Evolutionary conservation across 306 rosid species (phyloP).

Genomic region (Dalbergia cultrata): DNA sequence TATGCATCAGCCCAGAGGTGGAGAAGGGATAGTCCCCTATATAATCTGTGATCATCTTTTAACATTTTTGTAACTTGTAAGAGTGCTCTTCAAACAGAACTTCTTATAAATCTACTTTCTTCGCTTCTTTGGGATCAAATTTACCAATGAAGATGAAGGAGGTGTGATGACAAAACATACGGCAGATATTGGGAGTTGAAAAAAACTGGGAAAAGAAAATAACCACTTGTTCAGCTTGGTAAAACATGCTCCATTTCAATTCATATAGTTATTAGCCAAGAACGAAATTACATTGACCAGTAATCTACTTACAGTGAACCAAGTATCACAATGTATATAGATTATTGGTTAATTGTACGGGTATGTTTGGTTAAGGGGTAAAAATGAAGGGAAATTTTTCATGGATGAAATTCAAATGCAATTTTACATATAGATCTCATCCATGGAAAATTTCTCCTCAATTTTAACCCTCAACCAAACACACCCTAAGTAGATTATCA

Average conservation of each 20-base stretch:
- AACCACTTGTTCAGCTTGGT: constrained; percentile 16
- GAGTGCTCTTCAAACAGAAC: constrained; percentile 29
- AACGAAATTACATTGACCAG: constrained; percentile 1
- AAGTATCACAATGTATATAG: background rate
- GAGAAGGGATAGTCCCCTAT: background rate
- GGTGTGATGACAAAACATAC: constrained; percentile 1
- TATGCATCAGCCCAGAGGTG: constrained; percentile 28
- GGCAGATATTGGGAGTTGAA: background rate
- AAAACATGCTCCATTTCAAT: constrained; percentile 12
- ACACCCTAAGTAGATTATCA: background rate
- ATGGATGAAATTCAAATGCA: no score
- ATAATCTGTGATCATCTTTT: background rate
- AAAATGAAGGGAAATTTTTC: no score
- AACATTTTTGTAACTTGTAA: constrained; percentile 7
- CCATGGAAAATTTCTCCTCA: no score
- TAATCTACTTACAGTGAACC: constrained; percentile 23
- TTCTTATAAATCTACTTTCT: background rate
- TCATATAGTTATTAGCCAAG: constrained; percentile 24
- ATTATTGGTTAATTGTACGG: background rate
- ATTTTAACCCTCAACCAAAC: no score
- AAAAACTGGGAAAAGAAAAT: constrained; percentile 31
- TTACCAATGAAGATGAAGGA: constrained; percentile 32
- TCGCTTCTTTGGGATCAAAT: background rate
- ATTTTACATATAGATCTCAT: no score
- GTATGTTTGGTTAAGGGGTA: no score